Base-by-base conservation (phyloP, 371 early-diverging fungal genomes). In the Mucor sp. region DNA sequence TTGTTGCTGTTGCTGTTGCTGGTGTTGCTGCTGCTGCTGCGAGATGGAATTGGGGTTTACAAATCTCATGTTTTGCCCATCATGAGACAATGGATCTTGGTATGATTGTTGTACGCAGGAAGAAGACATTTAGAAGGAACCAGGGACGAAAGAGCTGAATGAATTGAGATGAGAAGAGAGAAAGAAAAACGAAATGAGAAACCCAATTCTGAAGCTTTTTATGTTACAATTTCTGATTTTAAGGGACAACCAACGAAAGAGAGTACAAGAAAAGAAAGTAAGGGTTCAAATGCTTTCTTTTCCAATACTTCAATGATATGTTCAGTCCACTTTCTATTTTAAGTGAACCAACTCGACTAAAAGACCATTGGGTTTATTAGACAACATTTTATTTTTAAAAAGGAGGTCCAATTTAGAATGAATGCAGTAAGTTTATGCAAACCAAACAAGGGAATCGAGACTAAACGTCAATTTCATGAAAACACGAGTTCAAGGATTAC, bases 321-420 rank as follows among this genome's bases (percentile, higher is more conserved):
- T 53, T 27, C 28, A 56, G 21, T 41, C 43, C 37, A 37, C 23
- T 60, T 67, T 37, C 65, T 64, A 64, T 60, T 63, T 67, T 64
- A 67, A 71, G 71, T 63, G 61, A 60, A 27, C 27, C 11, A 28
- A 7, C 39, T 32, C 28, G 58, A 47, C 21, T 60, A 37, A 39
- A 37, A 6, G 32, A n/a, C 44, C 25, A 57, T 33, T 58, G 15
- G 28, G 23, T 30, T 56, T 55, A 55, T 39, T 55, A 63, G 41
- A 63, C 55, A 57, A 63, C 57, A 57, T 57, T 41, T 39, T 59
- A 37, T 53, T 37, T 25, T 41, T 35, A 62, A 55, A 35, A 59
- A 71, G 50, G 67, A 61, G 60, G 72, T 60, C 55, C 57, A 61
- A 67, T 71, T 71, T 71, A 71, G 64, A 71, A 71, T 71, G 44